Evolutionary conservation across 1,284 basidiomycete species (phyloP).

Genomic region (Sanghuangporus sanghuang): DNA sequence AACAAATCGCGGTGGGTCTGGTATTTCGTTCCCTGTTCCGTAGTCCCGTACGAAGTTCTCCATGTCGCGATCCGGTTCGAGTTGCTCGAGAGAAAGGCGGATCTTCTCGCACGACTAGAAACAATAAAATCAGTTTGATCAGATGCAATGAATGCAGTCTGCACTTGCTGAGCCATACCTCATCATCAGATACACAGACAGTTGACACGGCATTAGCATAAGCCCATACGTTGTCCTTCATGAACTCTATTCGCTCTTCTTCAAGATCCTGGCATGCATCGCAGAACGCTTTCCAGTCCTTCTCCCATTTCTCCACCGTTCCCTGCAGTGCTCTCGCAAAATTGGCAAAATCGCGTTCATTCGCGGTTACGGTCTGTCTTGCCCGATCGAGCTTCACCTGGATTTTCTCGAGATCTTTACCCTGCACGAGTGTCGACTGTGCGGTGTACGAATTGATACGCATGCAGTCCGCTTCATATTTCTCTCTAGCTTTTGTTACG

Average conservation of each 20-base stretch:
- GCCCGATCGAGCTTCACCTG: slow-evolving; percentile 84
- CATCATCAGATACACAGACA: slow-evolving; percentile 94
- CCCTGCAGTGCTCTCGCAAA: slow-evolving; percentile 81
- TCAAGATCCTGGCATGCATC: slow-evolving; percentile 95
- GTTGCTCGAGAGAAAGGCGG: slow-evolving; percentile 74
- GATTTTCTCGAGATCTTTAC: slow-evolving; percentile 90
- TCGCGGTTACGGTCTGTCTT: slow-evolving; percentile 82
- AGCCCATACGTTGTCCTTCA: slow-evolving; percentile 94
- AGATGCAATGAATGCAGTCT: background rate
- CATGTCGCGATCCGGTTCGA: slow-evolving; percentile 81
- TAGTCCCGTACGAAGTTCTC: slow-evolving; percentile 81
- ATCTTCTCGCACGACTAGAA: slow-evolving; percentile 84
- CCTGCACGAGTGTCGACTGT: slow-evolving; percentile 89
- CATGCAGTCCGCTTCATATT: slow-evolving; percentile 92
- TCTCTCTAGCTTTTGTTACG: slow-evolving; percentile 85
- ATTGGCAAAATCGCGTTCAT: slow-evolving; percentile 89
- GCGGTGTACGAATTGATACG: slow-evolving; percentile 96
- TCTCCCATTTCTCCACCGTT: slow-evolving; percentile 86
- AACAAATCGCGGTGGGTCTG: slow-evolving; percentile 78
- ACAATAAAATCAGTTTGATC: slow-evolving; percentile 8
- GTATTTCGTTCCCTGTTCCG: slow-evolving; percentile 80
- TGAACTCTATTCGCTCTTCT: slow-evolving; percentile 89
- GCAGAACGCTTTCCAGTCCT: slow-evolving; percentile 90
- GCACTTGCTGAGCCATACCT: slow-evolving; percentile 49
- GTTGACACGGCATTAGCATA: slow-evolving; percentile 95